A percentile compares a stretch with the other conserved stretches of the same genome.
Conservation (phyloP, 768 basidiomycete genomes). For the Boletus rufocinnamomeus region DNA sequence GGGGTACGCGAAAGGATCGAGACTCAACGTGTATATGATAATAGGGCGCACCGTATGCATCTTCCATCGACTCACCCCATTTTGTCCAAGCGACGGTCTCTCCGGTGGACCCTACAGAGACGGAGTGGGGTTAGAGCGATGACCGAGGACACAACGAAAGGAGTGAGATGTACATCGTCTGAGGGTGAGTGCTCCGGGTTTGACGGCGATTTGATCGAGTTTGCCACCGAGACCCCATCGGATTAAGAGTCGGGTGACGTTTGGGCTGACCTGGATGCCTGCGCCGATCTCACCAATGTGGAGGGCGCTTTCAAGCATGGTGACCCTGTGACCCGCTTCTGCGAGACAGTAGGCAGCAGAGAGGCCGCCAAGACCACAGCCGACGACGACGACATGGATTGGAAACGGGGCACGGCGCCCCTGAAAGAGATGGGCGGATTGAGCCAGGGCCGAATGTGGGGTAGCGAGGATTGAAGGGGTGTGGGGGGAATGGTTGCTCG, state of each 20-base stretch:
- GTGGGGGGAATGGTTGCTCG: neutral
- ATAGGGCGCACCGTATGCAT: slow-evolving; percentile 37
- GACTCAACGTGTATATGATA: slow-evolving; percentile 37
- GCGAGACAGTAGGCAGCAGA: slow-evolving; percentile 48
- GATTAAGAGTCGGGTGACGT: slow-evolving; percentile 47
- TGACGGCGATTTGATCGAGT: slow-evolving; percentile 40
- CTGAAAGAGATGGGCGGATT: slow-evolving; percentile 16
- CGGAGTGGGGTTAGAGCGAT: neutral
- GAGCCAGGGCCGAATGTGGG: neutral
- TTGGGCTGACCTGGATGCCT: slow-evolving; percentile 50
- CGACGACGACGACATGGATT: slow-evolving; percentile 46
- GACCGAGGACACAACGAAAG: neutral
- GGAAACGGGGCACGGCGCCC: slow-evolving; percentile 27
- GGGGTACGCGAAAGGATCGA: neutral
- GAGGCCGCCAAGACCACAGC: slow-evolving; percentile 54
- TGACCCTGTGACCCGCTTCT: slow-evolving; percentile 49
- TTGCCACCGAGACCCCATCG: slow-evolving; percentile 52
- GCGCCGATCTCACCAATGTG: slow-evolving; percentile 49
- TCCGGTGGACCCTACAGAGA: slow-evolving; percentile 31
- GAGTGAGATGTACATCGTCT: slow-evolving; percentile 41
- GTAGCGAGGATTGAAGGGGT: neutral
- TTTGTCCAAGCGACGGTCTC: slow-evolving; percentile 39
- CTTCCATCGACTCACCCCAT: slow-evolving; percentile 38
- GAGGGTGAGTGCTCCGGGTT: slow-evolving; percentile 42
- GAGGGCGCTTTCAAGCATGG: slow-evolving; percentile 46